Percentiles rank a stretch among this genome's conserved stretches.
These are phyloP conservation scores for Beauveria australis DNA, from an alignment of 2,329 filamentous ascomycete genomes.

Conservation along the genomic window DNA sequence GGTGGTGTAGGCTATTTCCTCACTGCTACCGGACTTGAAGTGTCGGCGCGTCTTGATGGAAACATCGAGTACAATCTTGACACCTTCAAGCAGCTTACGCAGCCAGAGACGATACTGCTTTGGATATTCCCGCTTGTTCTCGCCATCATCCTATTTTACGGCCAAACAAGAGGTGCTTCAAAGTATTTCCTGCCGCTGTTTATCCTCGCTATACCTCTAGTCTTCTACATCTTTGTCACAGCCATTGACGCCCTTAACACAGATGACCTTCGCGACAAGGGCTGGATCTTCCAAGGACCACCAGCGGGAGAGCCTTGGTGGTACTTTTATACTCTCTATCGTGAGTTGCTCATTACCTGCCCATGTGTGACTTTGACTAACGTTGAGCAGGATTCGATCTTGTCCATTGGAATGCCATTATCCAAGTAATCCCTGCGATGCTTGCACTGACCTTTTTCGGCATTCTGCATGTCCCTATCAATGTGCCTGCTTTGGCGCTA, in stretches of 20 bases:
- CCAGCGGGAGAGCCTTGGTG: conserved; percentile 86
- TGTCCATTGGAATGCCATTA: conserved; percentile 75
- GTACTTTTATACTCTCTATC: conserved; percentile 94
- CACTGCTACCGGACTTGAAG: conserved; percentile 83
- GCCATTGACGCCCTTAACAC: conserved; percentile 61
- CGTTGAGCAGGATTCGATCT: conserved; percentile 58
- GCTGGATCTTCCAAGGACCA: conserved; percentile 90
- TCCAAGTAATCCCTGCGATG: conserved; percentile 87
- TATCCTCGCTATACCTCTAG: conserved; percentile 67
- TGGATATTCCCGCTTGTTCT: conserved; percentile 77
- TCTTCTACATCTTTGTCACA: conserved; percentile 73
- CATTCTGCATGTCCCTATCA: conserved; percentile 94
- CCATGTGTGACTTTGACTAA: conserved; percentile 14
- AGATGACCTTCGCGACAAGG: conserved; percentile 57
- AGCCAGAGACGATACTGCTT: conserved; percentile 64
- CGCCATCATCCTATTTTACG: conserved; percentile 65
- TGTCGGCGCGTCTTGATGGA: conserved; percentile 80
- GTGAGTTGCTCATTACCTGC: conserved; percentile 41
- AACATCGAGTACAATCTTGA: conserved; percentile 73
- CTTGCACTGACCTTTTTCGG: conserved; percentile 96
- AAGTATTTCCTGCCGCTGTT: conserved; percentile 82
- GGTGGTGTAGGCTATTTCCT: conserved; percentile 96
- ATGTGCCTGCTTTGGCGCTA: conserved; percentile 86
- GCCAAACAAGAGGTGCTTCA: conserved; percentile 68
- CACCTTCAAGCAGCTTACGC: conserved; percentile 67